A percentile compares a stretch with the other conserved stretches of the same genome.
phyloP scores from a whole-genome alignment of 768 basidiomycete genomes.

The Tricholomella constricta region DNA sequence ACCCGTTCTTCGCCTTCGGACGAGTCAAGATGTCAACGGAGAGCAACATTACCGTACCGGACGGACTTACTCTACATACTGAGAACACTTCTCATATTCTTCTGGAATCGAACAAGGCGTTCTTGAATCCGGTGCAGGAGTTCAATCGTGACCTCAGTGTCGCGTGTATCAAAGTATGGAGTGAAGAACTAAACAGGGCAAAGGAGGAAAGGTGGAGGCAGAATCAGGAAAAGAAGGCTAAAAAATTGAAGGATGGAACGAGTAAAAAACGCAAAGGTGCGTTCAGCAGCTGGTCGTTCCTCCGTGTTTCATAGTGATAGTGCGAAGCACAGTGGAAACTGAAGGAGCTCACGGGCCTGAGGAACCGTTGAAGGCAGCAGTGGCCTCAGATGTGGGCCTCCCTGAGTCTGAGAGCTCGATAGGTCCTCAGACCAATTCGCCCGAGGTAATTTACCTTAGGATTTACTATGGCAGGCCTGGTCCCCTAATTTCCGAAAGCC shows the following conservation, averaged over 20 bases:
- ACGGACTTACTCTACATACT: constrained; percentile 76
- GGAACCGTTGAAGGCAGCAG: background rate
- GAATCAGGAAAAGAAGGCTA: constrained; percentile 50
- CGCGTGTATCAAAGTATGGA: constrained; percentile 89
- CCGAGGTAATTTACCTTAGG: constrained; percentile 11
- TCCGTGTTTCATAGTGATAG: background rate
- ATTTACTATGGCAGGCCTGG: background rate
- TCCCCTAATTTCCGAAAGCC: constrained; percentile 27
- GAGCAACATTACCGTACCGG: constrained; percentile 50
- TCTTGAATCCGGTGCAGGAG: constrained; percentile 96
- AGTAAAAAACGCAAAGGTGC: constrained; percentile 50
- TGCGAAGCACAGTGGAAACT: constrained; percentile 10
- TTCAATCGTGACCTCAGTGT: constrained; percentile 96
- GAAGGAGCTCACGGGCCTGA: background rate
- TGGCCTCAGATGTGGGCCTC: background rate
- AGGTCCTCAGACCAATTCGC: constrained; percentile 11
- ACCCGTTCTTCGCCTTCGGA: background rate
- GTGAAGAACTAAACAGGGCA: constrained; percentile 63
- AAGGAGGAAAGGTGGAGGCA: constrained; percentile 66
- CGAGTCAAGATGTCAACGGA: constrained; percentile 25
- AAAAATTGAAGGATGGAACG: constrained; percentile 37
- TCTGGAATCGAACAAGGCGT: constrained; percentile 80
- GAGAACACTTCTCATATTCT: constrained; percentile 85
- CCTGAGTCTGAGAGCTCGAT: background rate
- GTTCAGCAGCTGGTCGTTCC: constrained; percentile 10